Percentiles rank a stretch among this genome's conserved stretches.
phyloP scores from a whole-genome alignment of 768 basidiomycete genomes.

The Pleurotus citrinopileatus region DNA sequence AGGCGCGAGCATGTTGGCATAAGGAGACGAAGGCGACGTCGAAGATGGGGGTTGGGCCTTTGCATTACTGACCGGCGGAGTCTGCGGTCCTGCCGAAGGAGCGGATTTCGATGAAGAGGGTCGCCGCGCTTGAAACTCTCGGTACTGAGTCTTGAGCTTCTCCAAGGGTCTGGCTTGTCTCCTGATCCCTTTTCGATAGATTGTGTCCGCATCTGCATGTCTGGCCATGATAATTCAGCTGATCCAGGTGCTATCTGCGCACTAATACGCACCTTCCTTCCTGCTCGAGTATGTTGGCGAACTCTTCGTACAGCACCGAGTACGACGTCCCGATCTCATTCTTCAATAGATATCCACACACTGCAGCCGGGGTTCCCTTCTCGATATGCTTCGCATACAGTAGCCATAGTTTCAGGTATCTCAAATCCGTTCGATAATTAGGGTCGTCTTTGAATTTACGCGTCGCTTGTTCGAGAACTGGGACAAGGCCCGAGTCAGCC shows the following conservation, averaged over 20 bases:
- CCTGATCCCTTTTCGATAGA: slow-evolving; percentile 81
- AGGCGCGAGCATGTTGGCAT: slow-evolving; percentile 74
- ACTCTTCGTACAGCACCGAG: slow-evolving; percentile 87
- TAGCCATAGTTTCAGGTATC: slow-evolving; percentile 92
- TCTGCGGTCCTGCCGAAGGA: slow-evolving; percentile 20
- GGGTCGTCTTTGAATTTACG: slow-evolving; percentile 77
- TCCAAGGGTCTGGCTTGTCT: slow-evolving; percentile 81
- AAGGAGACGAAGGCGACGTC: slow-evolving; percentile 36
- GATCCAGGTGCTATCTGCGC: not conserved
- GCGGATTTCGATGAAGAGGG: slow-evolving; percentile 28
- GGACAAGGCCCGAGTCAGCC: slow-evolving; percentile 68
- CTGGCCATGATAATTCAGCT: slow-evolving; percentile 34
- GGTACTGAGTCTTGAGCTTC: slow-evolving; percentile 76
- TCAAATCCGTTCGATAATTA: slow-evolving; percentile 82
- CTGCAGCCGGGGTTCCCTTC: slow-evolving; percentile 59
- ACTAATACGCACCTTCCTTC: slow-evolving; percentile 63
- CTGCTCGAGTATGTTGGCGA: slow-evolving; percentile 75
- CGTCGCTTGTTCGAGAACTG: slow-evolving; percentile 83
- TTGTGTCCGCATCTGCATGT: slow-evolving; percentile 70
- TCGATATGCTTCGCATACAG: slow-evolving; percentile 82
- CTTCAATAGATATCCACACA: slow-evolving; percentile 72
- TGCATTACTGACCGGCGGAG: slow-evolving; percentile 21
- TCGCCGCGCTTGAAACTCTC: slow-evolving; percentile 71
- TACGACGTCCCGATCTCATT: slow-evolving; percentile 76
- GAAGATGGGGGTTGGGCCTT: slow-evolving; percentile 19